A percentile compares a stretch with the other conserved stretches of the same genome.
Evolutionary conservation across 345 rosid species (phyloP).

Genomic region (Orychophragmus violaceus): DNA sequence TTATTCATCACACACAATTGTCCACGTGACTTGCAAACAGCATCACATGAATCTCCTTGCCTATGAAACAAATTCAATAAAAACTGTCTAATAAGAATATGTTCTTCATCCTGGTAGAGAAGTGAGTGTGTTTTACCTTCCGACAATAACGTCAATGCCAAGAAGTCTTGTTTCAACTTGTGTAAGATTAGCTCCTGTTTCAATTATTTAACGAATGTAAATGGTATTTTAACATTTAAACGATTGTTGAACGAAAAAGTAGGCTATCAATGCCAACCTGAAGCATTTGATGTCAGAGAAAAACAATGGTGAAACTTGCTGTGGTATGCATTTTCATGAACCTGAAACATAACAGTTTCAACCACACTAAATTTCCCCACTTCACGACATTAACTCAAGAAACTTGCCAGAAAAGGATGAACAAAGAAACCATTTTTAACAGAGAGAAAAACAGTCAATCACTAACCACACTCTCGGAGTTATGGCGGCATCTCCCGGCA

Average conservation of each 20-base stretch:
- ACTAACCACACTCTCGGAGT: slow-evolving; percentile 87
- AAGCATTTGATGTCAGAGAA: slow-evolving; percentile 65
- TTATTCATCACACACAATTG: slow-evolving; percentile 83
- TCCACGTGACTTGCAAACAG: slow-evolving; percentile 72
- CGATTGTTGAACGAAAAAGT: background rate
- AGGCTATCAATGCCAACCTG: slow-evolving; percentile 42
- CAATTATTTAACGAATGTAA: background rate
- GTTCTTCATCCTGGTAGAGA: background rate
- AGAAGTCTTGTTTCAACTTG: slow-evolving; percentile 59
- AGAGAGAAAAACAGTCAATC: background rate
- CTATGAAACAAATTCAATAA: slow-evolving; percentile 33
- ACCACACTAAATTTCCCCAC: background rate
- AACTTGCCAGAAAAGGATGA: background rate
- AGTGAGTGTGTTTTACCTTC: slow-evolving; percentile 43
- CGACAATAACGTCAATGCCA: slow-evolving; percentile 75
- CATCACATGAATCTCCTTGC: slow-evolving; percentile 88
- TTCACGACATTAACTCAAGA: background rate
- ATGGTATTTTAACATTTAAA: background rate
- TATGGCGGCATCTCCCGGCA: slow-evolving; percentile 94
- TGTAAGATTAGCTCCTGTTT: slow-evolving; percentile 35
- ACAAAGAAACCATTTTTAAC: background rate
- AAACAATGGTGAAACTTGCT: slow-evolving; percentile 95
- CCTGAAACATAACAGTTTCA: slow-evolving; percentile 38
- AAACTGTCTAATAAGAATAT: background rate
- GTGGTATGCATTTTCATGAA: slow-evolving; percentile 91